phyloP scores from a whole-genome alignment of 768 basidiomycete genomes.

The Trametes cingulata region DNA sequence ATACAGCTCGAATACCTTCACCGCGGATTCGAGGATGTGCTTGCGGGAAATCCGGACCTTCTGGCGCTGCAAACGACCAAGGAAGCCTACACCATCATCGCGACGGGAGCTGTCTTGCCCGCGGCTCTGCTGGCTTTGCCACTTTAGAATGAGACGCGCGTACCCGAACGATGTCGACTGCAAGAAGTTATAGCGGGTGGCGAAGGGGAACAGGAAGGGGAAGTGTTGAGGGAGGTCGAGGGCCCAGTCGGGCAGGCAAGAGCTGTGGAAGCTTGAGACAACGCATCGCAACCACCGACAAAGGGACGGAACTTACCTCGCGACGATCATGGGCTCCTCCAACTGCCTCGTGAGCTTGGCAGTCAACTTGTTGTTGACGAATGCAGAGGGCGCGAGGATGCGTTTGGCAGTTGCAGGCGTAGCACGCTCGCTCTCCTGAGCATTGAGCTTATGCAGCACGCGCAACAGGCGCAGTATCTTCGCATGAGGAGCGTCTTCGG shows the following conservation, averaged over 20 bases:
- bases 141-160: slow-evolving; percentile 90
- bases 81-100: slow-evolving; percentile 89
- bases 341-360: slow-evolving; percentile 97
- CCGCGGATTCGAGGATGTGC: slow-evolving; percentile 92
- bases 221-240: slow-evolving; percentile 94
- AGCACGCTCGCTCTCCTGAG: slow-evolving; percentile 65
- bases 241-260: slow-evolving; percentile 97
- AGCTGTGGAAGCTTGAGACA: slow-evolving; percentile 45
- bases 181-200: slow-evolving; percentile 94
- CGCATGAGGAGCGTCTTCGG: slow-evolving; percentile 80
- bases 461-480: slow-evolving; percentile 91
- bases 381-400: slow-evolving; percentile 75
- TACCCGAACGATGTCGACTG: slow-evolving; percentile 99
- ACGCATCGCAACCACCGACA: slow-evolving; percentile 2
- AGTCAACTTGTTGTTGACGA: slow-evolving; percentile 96
- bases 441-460: slow-evolving; percentile 82
- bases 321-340: slow-evolving; percentile 99
- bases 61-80: slow-evolving; percentile 90
- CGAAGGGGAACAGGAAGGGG: slow-evolving; percentile 98
- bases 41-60: slow-evolving; percentile 96
- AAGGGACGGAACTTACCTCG: slow-evolving; percentile 58
- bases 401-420: slow-evolving; percentile 51
- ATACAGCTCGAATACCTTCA: slow-evolving; percentile 96
- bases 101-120: slow-evolving; percentile 78
- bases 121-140: slow-evolving; percentile 86